These are phyloP conservation scores for Seiridium cupressi DNA, from an alignment of 2,329 filamentous ascomycete species.

Conservation along the genomic window DNA sequence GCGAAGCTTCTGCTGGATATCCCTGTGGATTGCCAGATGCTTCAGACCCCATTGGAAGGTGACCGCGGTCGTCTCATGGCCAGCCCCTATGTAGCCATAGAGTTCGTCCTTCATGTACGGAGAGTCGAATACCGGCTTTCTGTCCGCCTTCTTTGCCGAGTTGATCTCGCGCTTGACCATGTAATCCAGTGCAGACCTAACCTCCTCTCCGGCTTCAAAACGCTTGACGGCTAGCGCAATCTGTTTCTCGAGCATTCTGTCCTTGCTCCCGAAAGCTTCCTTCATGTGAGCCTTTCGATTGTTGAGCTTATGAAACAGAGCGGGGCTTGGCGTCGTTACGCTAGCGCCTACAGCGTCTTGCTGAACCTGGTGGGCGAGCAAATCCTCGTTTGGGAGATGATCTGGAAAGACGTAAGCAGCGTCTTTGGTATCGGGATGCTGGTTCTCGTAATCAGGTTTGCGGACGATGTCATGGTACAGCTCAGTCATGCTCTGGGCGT, in stretches of 20 bases:
- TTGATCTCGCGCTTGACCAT: slow-evolving; percentile 14
- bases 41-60: slow-evolving; percentile 10
- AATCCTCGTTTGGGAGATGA: slow-evolving; percentile 7
- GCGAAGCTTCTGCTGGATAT: slow-evolving; percentile 8
- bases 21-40: slow-evolving; percentile 7
- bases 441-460: background rate
- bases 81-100: slow-evolving; percentile 6
- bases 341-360: slow-evolving; percentile 9
- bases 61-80: slow-evolving; percentile 7
- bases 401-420: slow-evolving; percentile 7
- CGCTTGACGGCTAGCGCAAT: slow-evolving; percentile 10
- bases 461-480: slow-evolving; percentile 8
- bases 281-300: slow-evolving; percentile 9
- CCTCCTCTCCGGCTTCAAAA: slow-evolving; percentile 9
- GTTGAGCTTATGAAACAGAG: slow-evolving; percentile 11
- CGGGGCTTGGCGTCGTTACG: slow-evolving; percentile 4
- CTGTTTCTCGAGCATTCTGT: slow-evolving; percentile 10
- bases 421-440: background rate
- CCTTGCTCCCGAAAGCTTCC: slow-evolving; percentile 9
- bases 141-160: slow-evolving; percentile 11
- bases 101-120: slow-evolving; percentile 12
- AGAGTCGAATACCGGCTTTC: slow-evolving; percentile 10
- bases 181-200: slow-evolving; percentile 13
- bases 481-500: slow-evolving; percentile 11
- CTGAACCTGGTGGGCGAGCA: slow-evolving; percentile 6